Percentiles rank a stretch among this genome's conserved stretches.
Evolutionary conservation across 139 green algal species (phyloP).

Genomic region (Edaphochlamys debaryana): DNA sequence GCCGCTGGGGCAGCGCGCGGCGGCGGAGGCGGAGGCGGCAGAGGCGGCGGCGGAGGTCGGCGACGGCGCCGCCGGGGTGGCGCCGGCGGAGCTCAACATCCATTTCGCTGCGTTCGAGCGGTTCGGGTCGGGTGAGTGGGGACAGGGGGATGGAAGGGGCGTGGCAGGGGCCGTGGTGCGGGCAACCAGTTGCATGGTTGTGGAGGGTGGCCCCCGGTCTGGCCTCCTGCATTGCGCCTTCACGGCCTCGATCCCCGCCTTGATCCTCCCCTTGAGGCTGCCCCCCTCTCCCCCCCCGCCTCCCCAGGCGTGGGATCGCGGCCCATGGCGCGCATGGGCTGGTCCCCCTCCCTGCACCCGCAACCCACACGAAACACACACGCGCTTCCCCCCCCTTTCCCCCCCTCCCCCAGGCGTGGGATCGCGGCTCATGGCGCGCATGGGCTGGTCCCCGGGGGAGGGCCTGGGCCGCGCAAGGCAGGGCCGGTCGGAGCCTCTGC

Average conservation of each 20-base stretch:
- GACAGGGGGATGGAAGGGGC: neutral
- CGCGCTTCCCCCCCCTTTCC: neutral
- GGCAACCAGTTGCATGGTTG: neutral
- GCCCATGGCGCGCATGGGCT: slow-evolving; percentile 57
- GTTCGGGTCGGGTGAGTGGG: slow-evolving; percentile 22
- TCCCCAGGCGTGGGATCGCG: slow-evolving; percentile 48
- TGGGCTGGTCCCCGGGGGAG: slow-evolving; percentile 53
- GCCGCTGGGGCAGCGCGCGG: neutral
- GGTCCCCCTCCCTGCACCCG: neutral
- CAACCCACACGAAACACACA: too few species aligned
- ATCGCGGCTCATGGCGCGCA: slow-evolving; percentile 48
- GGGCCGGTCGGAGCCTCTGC: slow-evolving; percentile 53
- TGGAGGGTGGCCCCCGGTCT: neutral
- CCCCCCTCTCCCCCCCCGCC: neutral
- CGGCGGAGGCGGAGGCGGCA: neutral
- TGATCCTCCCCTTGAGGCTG: too few species aligned
- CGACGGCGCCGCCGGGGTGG: neutral
- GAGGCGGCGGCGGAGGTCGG: neutral
- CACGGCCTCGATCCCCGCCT: too few species aligned
- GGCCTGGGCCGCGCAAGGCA: slow-evolving; percentile 46
- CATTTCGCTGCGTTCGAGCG: slow-evolving; percentile 58
- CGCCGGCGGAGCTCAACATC: slow-evolving; percentile 18
- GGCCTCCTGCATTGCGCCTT: neutral
- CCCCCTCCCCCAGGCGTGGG: slow-evolving; percentile 42
- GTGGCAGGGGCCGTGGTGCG: too few species aligned